These are phyloP conservation scores for Fusarium newnesense DNA, from an alignment of 2,329 filamentous ascomycete genomes.

Conservation along the genomic window DNA sequence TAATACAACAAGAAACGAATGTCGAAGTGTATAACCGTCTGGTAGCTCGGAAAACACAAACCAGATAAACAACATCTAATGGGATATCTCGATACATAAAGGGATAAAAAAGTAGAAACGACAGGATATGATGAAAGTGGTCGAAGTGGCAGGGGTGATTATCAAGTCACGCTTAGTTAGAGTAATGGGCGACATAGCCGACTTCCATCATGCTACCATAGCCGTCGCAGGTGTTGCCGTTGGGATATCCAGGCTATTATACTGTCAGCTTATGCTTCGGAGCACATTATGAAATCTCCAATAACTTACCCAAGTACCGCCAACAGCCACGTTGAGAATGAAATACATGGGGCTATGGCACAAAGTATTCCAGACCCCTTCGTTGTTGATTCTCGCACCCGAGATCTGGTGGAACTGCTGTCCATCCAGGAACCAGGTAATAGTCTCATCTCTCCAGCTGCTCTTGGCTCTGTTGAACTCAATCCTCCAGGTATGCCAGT, in stretches of 20 bases:
- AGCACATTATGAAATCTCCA: too few relatives aligned
- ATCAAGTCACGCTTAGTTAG: neutral
- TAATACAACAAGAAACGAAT: neutral
- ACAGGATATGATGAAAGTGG: rapidly evolving
- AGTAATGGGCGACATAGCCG: constrained; percentile 56
- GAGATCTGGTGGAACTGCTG: constrained; percentile 54
- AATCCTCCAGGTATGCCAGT: constrained; percentile 61
- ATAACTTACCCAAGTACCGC: constrained; percentile 58
- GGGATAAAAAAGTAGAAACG: rapidly evolving
- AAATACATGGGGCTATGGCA: constrained; percentile 61
- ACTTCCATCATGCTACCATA: constrained; percentile 61
- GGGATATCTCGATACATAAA: neutral
- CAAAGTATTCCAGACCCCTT: constrained; percentile 57
- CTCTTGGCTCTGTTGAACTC: constrained; percentile 57
- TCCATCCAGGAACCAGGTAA: constrained; percentile 62
- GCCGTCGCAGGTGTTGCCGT: constrained; percentile 54
- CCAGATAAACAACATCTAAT: neutral
- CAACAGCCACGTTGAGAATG: constrained; percentile 64
- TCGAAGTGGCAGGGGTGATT: rapidly evolving
- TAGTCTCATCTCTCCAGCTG: constrained; percentile 58
- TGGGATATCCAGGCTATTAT: constrained; percentile 57
- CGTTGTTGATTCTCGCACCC: constrained; percentile 56
- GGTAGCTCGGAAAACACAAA: too few relatives aligned
- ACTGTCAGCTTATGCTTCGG: constrained; percentile 4
- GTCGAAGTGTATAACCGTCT: rapidly evolving